Evolutionary conservation across 805 yeast species (phyloP), one percentile per base, ranked within the genome.

Genomic region (Millerozyma acaciae): DNA sequence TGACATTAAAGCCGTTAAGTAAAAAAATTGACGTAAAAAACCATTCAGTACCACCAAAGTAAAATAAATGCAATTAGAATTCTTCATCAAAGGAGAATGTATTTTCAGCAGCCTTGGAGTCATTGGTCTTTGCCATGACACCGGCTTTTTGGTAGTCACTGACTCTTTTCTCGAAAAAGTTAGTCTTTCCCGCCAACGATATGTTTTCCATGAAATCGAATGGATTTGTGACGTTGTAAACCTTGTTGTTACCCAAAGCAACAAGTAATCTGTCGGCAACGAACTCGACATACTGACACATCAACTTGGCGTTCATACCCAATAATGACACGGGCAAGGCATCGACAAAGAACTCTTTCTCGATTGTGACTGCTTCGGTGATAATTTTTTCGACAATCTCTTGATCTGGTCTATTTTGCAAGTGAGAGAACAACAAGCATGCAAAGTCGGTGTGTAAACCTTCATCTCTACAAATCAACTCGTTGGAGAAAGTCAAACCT

Each of bases 111-210:
- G 65, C 67, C 41, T 60, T 57, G 41, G 70, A 58, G 49, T 78
- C 75, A 47, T 65, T 63, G 34, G 78, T 62, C 47, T 74, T 73
- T 47, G 95, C 90, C 93, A 90, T 90, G 55, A 90, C 98, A 73
- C 98, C 97, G 38, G 98, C 97, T 73, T 90, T 93, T 71, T 90
- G 98, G 70, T 90, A 90, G 68, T 90, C 98, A 38, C 95, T 84
- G 38, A 90, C 98, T 70, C 98, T 84, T 79, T 90, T 90, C 75
- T 90, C 98, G 59, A 90, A 90, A 79, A 90, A 90, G 75, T 93
- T 90, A 52, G 98, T 90, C 78, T 90, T 90, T 67, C 98, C 98
- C 39, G 97, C 95, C 51, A 90, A 78, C 6, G 97, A 90, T 55
- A 90, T 90, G 73, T 93, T 90, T 73, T 90, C 98, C 98, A 90